A percentile compares a stretch with the other conserved stretches of the same genome.
phyloP scores from a whole-genome alignment of 1,139 yeast genomes.

The Debaryomycetaceae sp. region DNA sequence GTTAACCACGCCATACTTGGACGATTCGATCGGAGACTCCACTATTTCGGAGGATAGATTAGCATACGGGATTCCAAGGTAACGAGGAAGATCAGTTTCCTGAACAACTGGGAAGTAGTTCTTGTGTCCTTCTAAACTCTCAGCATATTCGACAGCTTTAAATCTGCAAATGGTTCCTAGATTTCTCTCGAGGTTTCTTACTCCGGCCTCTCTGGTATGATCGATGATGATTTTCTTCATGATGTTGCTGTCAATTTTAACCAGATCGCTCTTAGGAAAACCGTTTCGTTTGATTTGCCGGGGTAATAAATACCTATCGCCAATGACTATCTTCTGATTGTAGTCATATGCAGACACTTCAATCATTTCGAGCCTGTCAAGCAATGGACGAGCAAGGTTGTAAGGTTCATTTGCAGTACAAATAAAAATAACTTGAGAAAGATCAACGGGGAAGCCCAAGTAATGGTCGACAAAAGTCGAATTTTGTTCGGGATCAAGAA shows the following conservation, averaged over 20 bases:
- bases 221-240: constrained; percentile 60
- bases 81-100: constrained; percentile 44
- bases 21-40: constrained; percentile 27
- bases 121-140: constrained; percentile 21
- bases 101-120: constrained; percentile 37
- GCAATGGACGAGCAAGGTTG: constrained; percentile 71
- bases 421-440: constrained; percentile 78
- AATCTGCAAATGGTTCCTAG: constrained; percentile 73
- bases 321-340: constrained; percentile 74
- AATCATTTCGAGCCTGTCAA: constrained; percentile 85
- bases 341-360: constrained; percentile 79
- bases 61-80: constrained; percentile 51
- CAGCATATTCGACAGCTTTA: constrained; percentile 76
- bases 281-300: constrained; percentile 75
- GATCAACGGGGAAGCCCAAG: constrained; percentile 81
- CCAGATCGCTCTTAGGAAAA: constrained; percentile 43
- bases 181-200: constrained; percentile 70
- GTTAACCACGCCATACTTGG: constrained; percentile 73
- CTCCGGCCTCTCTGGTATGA: constrained; percentile 88
- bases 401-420: constrained; percentile 89
- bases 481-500: constrained; percentile 90
- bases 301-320: constrained; percentile 69
- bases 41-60: constrained; percentile 25
- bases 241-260: constrained; percentile 42
- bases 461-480: constrained; percentile 77